Base-by-base conservation (phyloP, 805 yeast genomes). In the Komagataella phaffii region DNA sequence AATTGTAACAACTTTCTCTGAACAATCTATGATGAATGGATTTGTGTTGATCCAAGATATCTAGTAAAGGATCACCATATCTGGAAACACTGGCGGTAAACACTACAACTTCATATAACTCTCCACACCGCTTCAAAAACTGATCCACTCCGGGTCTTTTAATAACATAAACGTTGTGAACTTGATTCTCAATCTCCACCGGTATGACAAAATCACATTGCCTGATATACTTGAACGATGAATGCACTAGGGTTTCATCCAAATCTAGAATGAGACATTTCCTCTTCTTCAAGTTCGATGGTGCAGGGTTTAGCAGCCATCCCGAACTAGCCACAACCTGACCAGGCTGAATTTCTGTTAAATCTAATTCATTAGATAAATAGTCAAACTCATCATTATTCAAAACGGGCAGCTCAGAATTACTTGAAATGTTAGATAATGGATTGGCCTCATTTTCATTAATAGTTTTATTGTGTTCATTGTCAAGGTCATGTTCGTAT, bases 101-200 rank as follows among this genome's bases (percentile, higher is more conserved):
- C 3, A 93, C 96, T 21, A 93, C 98, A 53, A 93, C 96, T 68
- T 93, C 99, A 64, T 76, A 93, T 60, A 90, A 65, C 63, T 87
- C 75, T 24, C 97, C 96, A 49, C 91, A 96, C 56, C 78, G 75
- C 59, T 71, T 72, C 71, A 93, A 72, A 61, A 93, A 93, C 63
- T 88, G 95, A 67, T 93, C 99, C 50, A 95, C 98, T 1, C 99
- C 99, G 1, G 99, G 99, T 60, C 99, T 78, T 64, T 93, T 93
- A 52, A 90, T 89, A 21, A 93, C 99, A 64, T 89, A 93, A 47
- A 93, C 99, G 61, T 88, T 91, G 66, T 93, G 98, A 36, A 83
- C 75, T 64, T 87, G 91, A 59, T 83, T 83, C 60, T 93, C 98
- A 56, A 93, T 91, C 65, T 91, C 98, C 51, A 93, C 99, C 14